phyloP scores from a whole-genome alignment of 2,329 filamentous ascomycete species.

The Salinomyces thailandicus region DNA sequence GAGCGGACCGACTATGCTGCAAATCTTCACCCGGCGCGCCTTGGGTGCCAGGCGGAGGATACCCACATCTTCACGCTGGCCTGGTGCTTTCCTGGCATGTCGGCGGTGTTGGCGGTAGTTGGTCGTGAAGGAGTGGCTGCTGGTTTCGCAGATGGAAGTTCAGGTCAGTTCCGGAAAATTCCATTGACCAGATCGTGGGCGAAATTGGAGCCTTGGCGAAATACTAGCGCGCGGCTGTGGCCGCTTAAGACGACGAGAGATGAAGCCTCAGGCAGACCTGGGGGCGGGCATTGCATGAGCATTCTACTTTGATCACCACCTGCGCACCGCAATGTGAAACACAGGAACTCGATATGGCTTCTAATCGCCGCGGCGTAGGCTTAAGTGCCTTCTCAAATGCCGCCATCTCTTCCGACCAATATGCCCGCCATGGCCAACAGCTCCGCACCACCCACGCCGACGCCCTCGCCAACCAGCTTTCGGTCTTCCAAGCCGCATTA shows the following conservation, averaged over 20 bases:
- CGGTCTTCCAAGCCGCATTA: conserved; percentile 88
- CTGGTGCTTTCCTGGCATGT: conserved; percentile 38
- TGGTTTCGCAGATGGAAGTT: conserved; percentile 9
- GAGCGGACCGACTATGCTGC: conserved; percentile 75
- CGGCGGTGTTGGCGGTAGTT: conserved; percentile 30
- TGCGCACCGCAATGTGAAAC: neutral
- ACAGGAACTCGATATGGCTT: conserved; percentile 30
- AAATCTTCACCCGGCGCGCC: conserved; percentile 37
- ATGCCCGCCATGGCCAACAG: conserved; percentile 76
- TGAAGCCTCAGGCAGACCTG: too few species aligned
- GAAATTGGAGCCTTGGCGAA: conserved; percentile 2
- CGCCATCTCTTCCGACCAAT: conserved; percentile 75
- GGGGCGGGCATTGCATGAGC: too few species aligned
- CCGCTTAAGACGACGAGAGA: too few species aligned
- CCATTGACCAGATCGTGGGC: conserved; percentile 5
- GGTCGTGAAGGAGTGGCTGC: conserved; percentile 25
- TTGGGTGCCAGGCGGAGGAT: conserved; percentile 5
- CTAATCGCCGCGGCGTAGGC: conserved; percentile 67
- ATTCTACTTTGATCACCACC: too few species aligned
- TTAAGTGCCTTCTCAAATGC: conserved; percentile 82
- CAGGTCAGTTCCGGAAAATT: conserved; percentile 6
- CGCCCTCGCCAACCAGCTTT: conserved; percentile 83
- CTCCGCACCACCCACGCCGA: conserved; percentile 77
- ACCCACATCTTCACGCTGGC: conserved; percentile 49
- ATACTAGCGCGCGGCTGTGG: conserved; percentile 1